These are phyloP conservation scores for Crepidotus variabilis DNA, from an alignment of 768 basidiomycete species.

Conservation along the genomic window DNA sequence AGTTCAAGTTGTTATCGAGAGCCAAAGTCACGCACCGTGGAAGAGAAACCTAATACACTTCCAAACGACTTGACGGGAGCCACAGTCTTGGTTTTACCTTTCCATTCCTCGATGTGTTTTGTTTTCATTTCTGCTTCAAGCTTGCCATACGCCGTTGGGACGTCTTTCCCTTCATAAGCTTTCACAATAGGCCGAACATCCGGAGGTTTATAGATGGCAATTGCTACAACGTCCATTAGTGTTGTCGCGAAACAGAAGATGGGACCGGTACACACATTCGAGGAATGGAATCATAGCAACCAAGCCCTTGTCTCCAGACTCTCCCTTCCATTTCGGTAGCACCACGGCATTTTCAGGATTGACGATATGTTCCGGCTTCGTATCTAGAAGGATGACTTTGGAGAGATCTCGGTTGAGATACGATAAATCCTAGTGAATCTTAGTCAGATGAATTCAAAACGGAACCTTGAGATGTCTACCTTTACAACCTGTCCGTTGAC, in stretches of 20 bases:
- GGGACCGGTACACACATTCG: conserved; percentile 57
- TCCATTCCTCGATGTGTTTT: conserved; percentile 80
- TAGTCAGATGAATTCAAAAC: neutral
- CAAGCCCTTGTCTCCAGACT: conserved; percentile 64
- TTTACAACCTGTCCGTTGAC: conserved; percentile 85
- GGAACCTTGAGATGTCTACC: conserved; percentile 31
- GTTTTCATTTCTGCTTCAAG: conserved; percentile 82
- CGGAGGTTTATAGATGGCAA: conserved; percentile 83
- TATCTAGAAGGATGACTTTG: conserved; percentile 86
- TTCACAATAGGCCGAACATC: conserved; percentile 88
- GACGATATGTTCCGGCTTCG: conserved; percentile 72
- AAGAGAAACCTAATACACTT: conserved; percentile 35
- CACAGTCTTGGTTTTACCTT: conserved; percentile 35
- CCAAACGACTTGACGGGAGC: conserved; percentile 30
- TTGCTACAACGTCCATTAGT: conserved; percentile 46
- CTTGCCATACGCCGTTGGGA: conserved; percentile 85
- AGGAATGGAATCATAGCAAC: conserved; percentile 96
- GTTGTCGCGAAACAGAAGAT: neutral
- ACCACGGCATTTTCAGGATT: conserved; percentile 90
- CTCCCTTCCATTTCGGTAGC: conserved; percentile 84
- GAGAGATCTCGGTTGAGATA: conserved; percentile 93
- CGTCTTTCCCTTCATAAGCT: conserved; percentile 83
- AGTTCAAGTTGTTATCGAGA: neutral
- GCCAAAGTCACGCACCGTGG: conserved; percentile 14
- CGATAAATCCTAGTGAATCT: conserved; percentile 65